Evolutionary conservation across 2,329 filamentous ascomycete species (phyloP).

Genomic region (Beauveria caledonica): DNA sequence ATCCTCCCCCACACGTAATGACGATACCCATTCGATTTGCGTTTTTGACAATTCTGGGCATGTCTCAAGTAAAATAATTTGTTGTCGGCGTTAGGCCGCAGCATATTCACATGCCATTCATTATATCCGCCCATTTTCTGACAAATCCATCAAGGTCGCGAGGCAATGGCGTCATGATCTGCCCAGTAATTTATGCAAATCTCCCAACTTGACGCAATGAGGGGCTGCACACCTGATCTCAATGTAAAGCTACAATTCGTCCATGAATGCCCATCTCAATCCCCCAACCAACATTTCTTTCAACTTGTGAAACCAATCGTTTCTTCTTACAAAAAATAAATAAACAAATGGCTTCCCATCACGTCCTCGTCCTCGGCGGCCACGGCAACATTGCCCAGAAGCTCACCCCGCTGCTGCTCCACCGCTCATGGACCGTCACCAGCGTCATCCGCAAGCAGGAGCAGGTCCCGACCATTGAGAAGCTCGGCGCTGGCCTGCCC

Average conservation of each 20-base stretch:
- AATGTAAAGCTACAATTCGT: no score
- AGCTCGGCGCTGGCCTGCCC: slow-evolving; percentile 47
- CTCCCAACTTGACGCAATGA: background rate
- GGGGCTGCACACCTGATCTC: background rate
- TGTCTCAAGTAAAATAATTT: no score
- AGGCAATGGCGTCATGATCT: background rate
- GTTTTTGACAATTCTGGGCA: no score
- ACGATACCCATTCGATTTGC: no score
- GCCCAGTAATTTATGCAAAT: no score
- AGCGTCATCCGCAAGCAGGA: slow-evolving; percentile 68
- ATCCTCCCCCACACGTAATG: no score
- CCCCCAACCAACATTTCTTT: no score
- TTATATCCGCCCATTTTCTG: no score
- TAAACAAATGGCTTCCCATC: slow-evolving; percentile 26
- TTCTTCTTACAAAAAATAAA: background rate
- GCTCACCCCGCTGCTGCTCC: slow-evolving; percentile 68
- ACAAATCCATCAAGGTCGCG: background rate
- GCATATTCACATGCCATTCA: no score
- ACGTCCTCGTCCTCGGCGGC: slow-evolving; percentile 69
- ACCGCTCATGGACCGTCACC: slow-evolving; percentile 67
- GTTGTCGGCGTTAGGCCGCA: no score
- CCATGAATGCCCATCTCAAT: background rate
- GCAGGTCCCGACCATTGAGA: slow-evolving; percentile 56
- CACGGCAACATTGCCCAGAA: slow-evolving; percentile 72
- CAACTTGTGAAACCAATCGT: no score